Conservation (phyloP, 1,284 basidiomycete species). For the Grifola frondosa region DNA sequence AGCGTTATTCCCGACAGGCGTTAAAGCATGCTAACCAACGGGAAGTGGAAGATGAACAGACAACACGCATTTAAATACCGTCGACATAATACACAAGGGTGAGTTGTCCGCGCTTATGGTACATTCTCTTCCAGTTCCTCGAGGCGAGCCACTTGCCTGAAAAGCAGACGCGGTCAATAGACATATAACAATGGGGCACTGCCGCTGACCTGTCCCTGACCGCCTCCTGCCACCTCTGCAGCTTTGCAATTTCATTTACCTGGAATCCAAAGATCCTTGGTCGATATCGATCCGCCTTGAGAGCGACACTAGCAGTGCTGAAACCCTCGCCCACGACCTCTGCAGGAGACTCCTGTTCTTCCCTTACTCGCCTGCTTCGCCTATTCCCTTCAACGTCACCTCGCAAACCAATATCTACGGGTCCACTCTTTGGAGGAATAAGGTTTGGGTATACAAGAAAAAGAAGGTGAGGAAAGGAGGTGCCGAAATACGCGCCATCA, state of each 20-base stretch:
- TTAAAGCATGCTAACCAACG: too few species aligned
- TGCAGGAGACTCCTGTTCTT: constrained; percentile 45
- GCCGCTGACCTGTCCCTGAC: constrained; percentile 80
- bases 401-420: constrained; percentile 44
- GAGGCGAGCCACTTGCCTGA: constrained; percentile 47
- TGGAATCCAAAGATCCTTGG: constrained; percentile 95
- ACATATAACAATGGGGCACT: too few species aligned
- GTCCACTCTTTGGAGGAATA: constrained; percentile 80
- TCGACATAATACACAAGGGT: too few species aligned
- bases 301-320: constrained; percentile 75
- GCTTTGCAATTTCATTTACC: constrained; percentile 87
- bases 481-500: constrained; percentile 96
- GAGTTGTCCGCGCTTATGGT: too few species aligned
- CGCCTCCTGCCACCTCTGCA: constrained; percentile 92
- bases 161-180: too few species aligned
- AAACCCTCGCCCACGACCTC: constrained; percentile 62
- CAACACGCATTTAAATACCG: too few species aligned
- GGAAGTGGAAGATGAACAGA: too few species aligned
- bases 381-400: constrained; percentile 26
- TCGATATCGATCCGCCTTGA: constrained; percentile 87
- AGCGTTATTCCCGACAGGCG: too few species aligned
- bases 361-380: constrained; percentile 43
- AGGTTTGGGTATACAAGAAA: constrained; percentile 94
- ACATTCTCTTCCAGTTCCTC: constrained; percentile 44
- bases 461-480: constrained; percentile 92